Evolutionary conservation across 2,329 filamentous ascomycete species (phyloP).

Genomic region (Pseudogymnoascus sp.): DNA sequence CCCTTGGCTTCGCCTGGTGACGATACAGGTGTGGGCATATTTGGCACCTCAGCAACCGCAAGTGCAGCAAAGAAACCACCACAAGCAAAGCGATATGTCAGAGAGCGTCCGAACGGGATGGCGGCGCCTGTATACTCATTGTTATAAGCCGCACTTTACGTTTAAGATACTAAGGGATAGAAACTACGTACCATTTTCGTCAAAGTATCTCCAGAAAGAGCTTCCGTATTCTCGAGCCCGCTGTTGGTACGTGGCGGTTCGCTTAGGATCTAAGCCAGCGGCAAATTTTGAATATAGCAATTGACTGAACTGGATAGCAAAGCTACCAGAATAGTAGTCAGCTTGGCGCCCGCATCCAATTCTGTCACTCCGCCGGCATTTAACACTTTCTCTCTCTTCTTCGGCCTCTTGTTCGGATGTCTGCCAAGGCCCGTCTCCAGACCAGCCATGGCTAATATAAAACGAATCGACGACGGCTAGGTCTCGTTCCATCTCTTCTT

Average conservation of each 20-base stretch:
- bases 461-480: constrained; percentile 38
- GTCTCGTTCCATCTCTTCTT: constrained; percentile 33
- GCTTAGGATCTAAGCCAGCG: constrained; percentile 30
- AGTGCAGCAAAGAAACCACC: constrained; percentile 40
- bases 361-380: neutral
- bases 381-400: neutral
- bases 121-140: constrained; percentile 32
- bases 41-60: constrained; percentile 32
- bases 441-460: constrained; percentile 38
- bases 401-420: constrained; percentile 22
- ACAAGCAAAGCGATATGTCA: constrained; percentile 44
- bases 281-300: constrained; percentile 38
- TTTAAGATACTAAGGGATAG: neutral
- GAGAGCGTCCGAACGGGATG: constrained; percentile 42
- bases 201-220: constrained; percentile 41
- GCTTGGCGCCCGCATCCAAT: constrained; percentile 27
- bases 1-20: constrained; percentile 38
- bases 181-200: constrained; percentile 30
- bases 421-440: constrained; percentile 38
- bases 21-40: constrained; percentile 31
- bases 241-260: constrained; percentile 31
- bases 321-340: constrained; percentile 46
- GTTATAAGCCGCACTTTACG: neutral
- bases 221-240: constrained; percentile 34
- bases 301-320: constrained; percentile 44